Evolutionary conservation across 2,329 filamentous ascomycete species (phyloP), one percentile per base, ranked within the genome.

Genomic region (Paecilomyces formosus): DNA sequence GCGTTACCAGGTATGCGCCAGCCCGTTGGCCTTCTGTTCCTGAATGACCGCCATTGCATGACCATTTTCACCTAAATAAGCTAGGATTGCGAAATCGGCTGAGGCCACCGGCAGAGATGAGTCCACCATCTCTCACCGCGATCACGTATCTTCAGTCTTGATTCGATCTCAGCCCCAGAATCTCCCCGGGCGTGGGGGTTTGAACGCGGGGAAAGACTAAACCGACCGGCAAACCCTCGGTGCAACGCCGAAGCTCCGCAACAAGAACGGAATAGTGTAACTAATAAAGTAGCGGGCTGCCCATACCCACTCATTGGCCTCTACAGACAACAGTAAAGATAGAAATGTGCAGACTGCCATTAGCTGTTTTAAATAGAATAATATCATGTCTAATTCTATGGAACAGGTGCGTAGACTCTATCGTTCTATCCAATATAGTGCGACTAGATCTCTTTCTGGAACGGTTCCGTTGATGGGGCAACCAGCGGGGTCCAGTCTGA

Each of bases 401-500:
- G n/a, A 18, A 45, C n/a, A 11, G n/a, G 18, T 45, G 18, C 8
- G 35, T 45, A 45, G n/a, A 45, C n/a, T 21, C 6, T n/a, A 18
- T 6, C 3, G 15, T 2, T 15, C n/a, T 18, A n/a, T n/a, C n/a
- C 35, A 45, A n/a, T 45, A n/a, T 45, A 45, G 2, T 21, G 13
- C n/a, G n/a, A 8, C 15, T 18, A n/a, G 21, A 55, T 45, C 51
- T 8, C 13, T 50, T 45, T 26, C 50, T 15, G 26, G 8, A 51
- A 51, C 22, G 21, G 51, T 15, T 24, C 45, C 30, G 60, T 61
- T 61, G 58, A 61, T 35, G 55, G 60, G 60, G 60, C 60, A 61
- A 61, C 60, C 55, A 22, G 53, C 31, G 52, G 55, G 55, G 53
- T 55, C 18, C 58, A 53, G 8, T 31, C 22, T 35, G 45, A 55